Conservation (phyloP, 495 filamentous ascomycete species). For the Talaromyces thailandensis region DNA sequence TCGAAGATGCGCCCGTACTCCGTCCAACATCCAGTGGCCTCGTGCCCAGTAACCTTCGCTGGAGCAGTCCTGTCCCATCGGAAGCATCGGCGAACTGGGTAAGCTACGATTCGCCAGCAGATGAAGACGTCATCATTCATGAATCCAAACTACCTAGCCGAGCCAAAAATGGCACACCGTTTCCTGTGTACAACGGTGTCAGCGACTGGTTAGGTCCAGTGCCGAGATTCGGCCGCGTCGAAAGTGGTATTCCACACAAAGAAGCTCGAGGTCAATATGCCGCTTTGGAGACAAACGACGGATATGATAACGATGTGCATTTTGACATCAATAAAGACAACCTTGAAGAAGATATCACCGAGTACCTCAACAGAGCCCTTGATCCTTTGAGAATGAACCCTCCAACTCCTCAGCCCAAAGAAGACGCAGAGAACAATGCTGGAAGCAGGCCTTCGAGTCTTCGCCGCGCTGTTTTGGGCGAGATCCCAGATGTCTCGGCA, state of each 20-base stretch:
- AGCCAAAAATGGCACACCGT: slow-evolving; percentile 31
- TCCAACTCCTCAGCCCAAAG: slow-evolving; percentile 37
- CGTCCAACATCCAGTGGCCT: slow-evolving; percentile 15
- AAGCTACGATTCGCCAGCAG: slow-evolving; percentile 45
- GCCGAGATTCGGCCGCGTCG: slow-evolving; percentile 22
- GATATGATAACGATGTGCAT: slow-evolving; percentile 18
- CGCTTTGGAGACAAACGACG: slow-evolving; percentile 26
- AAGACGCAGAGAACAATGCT: slow-evolving; percentile 14
- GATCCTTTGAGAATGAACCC: slow-evolving; percentile 43
- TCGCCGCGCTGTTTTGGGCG: slow-evolving; percentile 21
- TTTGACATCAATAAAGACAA: slow-evolving; percentile 8
- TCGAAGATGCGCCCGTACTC: slow-evolving; percentile 20
- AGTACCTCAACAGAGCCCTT: slow-evolving; percentile 10
- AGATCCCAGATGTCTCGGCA: slow-evolving; percentile 25
- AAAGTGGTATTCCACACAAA: slow-evolving; percentile 24
- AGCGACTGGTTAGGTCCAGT: slow-evolving; percentile 31
- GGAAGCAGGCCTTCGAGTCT: slow-evolving; percentile 8
- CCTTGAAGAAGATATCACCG: slow-evolving; percentile 13
- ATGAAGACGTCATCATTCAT: neutral
- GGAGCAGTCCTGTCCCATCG: slow-evolving; percentile 27
- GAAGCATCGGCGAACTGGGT: slow-evolving; percentile 50
- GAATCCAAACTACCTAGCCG: slow-evolving; percentile 15
- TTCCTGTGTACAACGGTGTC: slow-evolving; percentile 21
- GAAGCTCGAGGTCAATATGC: slow-evolving; percentile 33
- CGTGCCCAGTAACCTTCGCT: slow-evolving; percentile 20